Evolutionary conservation across 1,139 yeast species (phyloP).

Genomic region (Taiozyma sp.): DNA sequence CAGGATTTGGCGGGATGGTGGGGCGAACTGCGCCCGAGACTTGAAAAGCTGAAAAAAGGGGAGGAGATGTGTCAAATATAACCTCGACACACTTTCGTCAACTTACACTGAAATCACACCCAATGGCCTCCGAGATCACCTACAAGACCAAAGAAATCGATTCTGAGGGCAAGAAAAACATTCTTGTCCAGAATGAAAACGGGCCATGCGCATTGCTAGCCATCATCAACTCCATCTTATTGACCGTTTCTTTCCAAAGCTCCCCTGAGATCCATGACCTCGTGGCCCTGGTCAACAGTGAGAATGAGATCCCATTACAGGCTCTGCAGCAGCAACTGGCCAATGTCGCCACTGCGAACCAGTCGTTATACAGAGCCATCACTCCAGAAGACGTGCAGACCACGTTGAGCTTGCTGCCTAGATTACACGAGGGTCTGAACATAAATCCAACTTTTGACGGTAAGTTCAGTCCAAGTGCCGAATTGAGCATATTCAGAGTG

Average conservation of each 20-base stretch:
- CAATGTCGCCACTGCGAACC: conserved; percentile 34
- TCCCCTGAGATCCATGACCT: conserved; percentile 22
- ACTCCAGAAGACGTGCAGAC: conserved; percentile 26
- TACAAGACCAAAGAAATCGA: conserved; percentile 28
- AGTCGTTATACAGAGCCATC: conserved; percentile 16
- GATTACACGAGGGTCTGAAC: conserved; percentile 65
- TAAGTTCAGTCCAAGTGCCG: conserved; percentile 44
- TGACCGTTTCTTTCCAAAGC: conserved; percentile 36
- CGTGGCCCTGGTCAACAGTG: conserved; percentile 25
- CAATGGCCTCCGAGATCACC: conserved; percentile 3
- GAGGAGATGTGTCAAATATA: background rate
- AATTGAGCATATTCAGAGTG: conserved; percentile 39
- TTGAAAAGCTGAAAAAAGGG: background rate
- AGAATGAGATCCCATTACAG: conserved; percentile 25
- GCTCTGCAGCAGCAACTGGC: conserved; percentile 43
- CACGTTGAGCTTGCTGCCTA: conserved; percentile 49
- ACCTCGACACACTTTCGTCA: background rate
- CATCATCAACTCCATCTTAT: conserved; percentile 61
- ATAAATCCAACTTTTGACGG: conserved; percentile 75
- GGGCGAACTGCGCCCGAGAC: background rate
- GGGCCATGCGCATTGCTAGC: conserved; percentile 95
- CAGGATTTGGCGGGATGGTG: background rate
- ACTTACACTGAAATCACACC: background rate
- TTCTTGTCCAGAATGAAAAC: conserved; percentile 74
- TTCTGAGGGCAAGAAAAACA: conserved; percentile 39